These are phyloP conservation scores for Talaromyces proteolyticus DNA, from an alignment of 495 filamentous ascomycete species.

Conservation along the genomic window DNA sequence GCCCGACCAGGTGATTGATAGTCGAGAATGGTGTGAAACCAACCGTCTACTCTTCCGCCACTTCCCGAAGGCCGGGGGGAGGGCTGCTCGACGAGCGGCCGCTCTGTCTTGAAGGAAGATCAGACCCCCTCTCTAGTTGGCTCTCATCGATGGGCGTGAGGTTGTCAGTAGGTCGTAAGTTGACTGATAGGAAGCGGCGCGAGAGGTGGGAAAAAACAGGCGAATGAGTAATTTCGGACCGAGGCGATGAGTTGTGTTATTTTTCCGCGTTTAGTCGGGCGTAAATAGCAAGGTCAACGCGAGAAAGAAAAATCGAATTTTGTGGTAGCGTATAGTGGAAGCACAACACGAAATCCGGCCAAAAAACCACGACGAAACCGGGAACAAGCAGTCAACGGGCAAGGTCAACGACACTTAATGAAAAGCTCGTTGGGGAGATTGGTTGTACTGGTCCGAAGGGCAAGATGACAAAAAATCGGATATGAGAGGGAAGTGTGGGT, in stretches of 20 bases:
- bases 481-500: constrained; percentile 13
- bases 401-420: constrained; percentile 45
- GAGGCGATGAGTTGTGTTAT: too few species aligned
- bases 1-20: too few species aligned
- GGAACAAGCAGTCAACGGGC: constrained; percentile 10
- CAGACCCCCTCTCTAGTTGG: constrained; percentile 11
- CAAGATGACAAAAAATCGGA: constrained; percentile 13
- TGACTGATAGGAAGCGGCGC: too few species aligned
- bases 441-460: constrained; percentile 5
- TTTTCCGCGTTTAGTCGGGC: too few species aligned
- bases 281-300: too few species aligned
- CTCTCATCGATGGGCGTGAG: constrained; percentile 7
- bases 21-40: too few species aligned
- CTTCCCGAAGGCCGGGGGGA: constrained; percentile 37
- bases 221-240: too few species aligned
- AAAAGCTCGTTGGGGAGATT: constrained; percentile 40
- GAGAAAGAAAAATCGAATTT: too few species aligned
- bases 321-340: constrained; percentile 15
- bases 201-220: too few species aligned
- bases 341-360: neutral
- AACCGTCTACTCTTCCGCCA: constrained; percentile 44
- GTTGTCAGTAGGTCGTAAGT: too few species aligned
- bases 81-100: constrained; percentile 38
- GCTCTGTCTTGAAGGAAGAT: constrained; percentile 23
- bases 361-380: constrained; percentile 12